These are phyloP conservation scores for Wickerhamomyces chaumierensis DNA, from an alignment of 805 yeast species.

Conservation along the genomic window DNA sequence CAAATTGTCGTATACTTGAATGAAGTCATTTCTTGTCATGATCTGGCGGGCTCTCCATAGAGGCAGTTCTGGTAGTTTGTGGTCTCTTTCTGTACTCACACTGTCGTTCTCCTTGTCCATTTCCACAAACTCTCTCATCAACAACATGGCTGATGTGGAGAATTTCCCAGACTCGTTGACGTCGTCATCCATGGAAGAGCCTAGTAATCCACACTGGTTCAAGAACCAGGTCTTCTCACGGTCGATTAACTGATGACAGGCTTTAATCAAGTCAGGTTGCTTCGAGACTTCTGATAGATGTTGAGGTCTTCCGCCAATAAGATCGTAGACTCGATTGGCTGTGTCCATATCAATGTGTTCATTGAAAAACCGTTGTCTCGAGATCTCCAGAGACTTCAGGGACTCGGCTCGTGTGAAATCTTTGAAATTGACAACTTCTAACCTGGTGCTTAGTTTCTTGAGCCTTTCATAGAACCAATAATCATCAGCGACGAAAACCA, in stretches of 20 bases:
- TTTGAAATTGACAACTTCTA: constrained; percentile 60
- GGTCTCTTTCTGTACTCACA: constrained; percentile 14
- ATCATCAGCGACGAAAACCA: constrained; percentile 72
- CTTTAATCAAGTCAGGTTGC: constrained; percentile 41
- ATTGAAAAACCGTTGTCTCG: constrained; percentile 34
- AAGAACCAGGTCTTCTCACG: constrained; percentile 78
- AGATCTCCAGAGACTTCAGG: constrained; percentile 37
- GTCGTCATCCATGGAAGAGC: constrained; percentile 77
- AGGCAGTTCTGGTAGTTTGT: constrained; percentile 61
- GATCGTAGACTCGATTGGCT: constrained; percentile 48
- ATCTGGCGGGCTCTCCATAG: constrained; percentile 77
- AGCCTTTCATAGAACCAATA: constrained; percentile 80
- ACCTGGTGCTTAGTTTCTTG: constrained; percentile 57
- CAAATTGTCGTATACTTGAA: constrained; percentile 61
- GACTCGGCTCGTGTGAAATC: constrained; percentile 50
- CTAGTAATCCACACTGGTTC: constrained; percentile 71
- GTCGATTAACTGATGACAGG: constrained; percentile 63
- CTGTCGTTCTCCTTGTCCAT: constrained; percentile 30
- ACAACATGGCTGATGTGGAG: constrained; percentile 59
- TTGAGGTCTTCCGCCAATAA: constrained; percentile 80
- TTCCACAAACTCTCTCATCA: constrained; percentile 61
- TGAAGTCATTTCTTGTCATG: constrained; percentile 78
- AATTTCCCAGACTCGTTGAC: constrained; percentile 80
- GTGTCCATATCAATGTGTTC: constrained; percentile 25
- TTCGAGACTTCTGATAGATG: constrained; percentile 63